phyloP scores from a whole-genome alignment of 495 filamentous ascomycete genomes.

The Entonaema liquescens region DNA sequence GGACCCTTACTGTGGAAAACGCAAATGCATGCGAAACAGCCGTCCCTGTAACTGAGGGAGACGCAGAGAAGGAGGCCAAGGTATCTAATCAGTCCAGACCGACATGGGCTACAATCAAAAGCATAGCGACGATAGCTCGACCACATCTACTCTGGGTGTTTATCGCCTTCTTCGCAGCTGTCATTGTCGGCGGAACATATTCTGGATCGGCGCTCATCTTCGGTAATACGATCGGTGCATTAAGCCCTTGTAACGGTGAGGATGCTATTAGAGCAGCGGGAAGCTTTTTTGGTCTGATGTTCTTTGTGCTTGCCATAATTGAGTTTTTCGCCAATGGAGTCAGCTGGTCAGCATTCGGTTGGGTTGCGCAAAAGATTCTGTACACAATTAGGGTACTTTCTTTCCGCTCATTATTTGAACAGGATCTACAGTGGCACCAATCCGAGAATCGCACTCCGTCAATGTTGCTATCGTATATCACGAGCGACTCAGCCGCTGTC shows the following conservation, averaged over 20 bases:
- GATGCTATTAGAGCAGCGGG: slow-evolving; percentile 49
- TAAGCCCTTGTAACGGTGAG: slow-evolving; percentile 47
- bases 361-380: slow-evolving; percentile 58
- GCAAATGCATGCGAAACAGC: slow-evolving; percentile 15
- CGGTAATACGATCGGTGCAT: slow-evolving; percentile 55
- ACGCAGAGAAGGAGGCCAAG: slow-evolving; percentile 18
- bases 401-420: slow-evolving; percentile 55
- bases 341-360: slow-evolving; percentile 58
- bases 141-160: slow-evolving; percentile 43
- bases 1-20: slow-evolving; percentile 15
- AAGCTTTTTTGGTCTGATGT: slow-evolving; percentile 62
- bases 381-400: slow-evolving; percentile 55
- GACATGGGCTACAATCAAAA: slow-evolving; percentile 43
- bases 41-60: slow-evolving; percentile 4
- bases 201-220: slow-evolving; percentile 61
- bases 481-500: slow-evolving; percentile 59
- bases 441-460: slow-evolving; percentile 58
- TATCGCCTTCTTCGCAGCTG: slow-evolving; percentile 46
- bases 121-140: slow-evolving; percentile 32
- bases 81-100: slow-evolving; percentile 18
- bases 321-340: slow-evolving; percentile 56
- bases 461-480: slow-evolving; percentile 60
- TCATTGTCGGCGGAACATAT: slow-evolving; percentile 56
- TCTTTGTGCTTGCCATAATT: slow-evolving; percentile 61
- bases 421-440: slow-evolving; percentile 62